Evolutionary conservation across 2,329 filamentous ascomycete species (phyloP), one percentile per base, ranked within the genome.

Genomic region (Dendryphion nanum): DNA sequence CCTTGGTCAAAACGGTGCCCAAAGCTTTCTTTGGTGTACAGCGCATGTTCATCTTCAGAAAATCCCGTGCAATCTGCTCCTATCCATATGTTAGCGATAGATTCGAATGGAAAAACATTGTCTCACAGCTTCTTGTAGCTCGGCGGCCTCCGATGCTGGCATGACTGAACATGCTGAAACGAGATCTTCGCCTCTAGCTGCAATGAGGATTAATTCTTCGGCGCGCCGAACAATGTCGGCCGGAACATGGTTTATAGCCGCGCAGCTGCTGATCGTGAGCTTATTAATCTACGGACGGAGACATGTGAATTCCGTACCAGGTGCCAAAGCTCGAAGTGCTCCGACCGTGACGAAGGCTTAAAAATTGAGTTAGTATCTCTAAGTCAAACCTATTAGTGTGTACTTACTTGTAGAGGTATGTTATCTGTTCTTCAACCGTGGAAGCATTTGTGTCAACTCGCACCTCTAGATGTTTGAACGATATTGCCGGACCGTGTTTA

Each of bases 321-420:
- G 83, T 86, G 1, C 93, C 93, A 55, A 95, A 94, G 57, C 89
- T 96, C 12, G 86, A 85, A 6, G 73, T 80, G 51, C 83, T 91
- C 39, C 83, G 76, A 1, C 90, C 90, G 2, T 71, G 48, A 24
- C 69, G 65, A 45, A 79, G 73, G 48, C 73, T 40, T 76, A 29
- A 0, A n/a, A 1, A 10, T 28, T 17, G 8, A 8, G 21, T 62
- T 23, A 61, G 54, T 14, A 10, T 6, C 17, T n/a, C n/a, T n/a
- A n/a, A n/a, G n/a, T n/a, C n/a, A n/a, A n/a, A n/a, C n/a, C 23
- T 8, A 8, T 26, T n/a, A 8, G 18, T 4, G 4, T 10, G 5
- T 14, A 4, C n/a, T 66, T 30, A 64, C 61, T 81, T 84, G 63
- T 91, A 95, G 1, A 95, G 75, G 53, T 86, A 89, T 0, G 78